Evolutionary conservation across 306 rosid species (phyloP).

Genomic region (Prunus kanzakura): DNA sequence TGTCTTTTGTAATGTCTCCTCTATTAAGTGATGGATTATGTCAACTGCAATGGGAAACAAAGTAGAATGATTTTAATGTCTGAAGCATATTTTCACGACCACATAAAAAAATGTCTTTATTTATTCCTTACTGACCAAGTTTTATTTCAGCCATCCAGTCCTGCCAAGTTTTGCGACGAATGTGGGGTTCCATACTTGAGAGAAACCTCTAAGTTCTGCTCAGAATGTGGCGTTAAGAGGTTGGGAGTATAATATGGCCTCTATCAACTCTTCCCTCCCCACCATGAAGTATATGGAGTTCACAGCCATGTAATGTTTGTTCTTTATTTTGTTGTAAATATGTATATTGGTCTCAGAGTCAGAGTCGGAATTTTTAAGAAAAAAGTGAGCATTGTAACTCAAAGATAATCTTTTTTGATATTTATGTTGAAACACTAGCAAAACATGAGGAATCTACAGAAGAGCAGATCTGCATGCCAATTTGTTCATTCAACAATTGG

Average conservation of each 20-base stretch:
- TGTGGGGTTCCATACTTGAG: constrained; percentile 82
- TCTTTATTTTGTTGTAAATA: neutral
- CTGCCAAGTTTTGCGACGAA: constrained; percentile 89
- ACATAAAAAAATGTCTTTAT: neutral
- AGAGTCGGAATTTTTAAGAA: no score
- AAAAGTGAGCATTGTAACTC: no score
- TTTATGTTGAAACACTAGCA: no score
- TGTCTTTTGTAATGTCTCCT: no score
- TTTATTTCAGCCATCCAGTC: constrained; percentile 67
- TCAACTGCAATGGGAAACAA: neutral
- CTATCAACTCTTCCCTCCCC: neutral
- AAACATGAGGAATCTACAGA: no score
- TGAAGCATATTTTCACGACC: neutral
- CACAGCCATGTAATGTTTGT: neutral
- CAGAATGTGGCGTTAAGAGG: constrained; percentile 89
- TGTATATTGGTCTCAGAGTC: neutral
- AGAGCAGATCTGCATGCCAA: no score
- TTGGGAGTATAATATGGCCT: constrained; percentile 48
- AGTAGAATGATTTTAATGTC: neutral
- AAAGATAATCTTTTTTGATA: no score
- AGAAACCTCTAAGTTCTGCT: constrained; percentile 93
- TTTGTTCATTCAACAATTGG: no score
- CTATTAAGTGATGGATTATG: no score
- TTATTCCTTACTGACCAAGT: neutral
- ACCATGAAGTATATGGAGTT: neutral